Evolutionary conservation across 192 early-diverging fungal species (phyloP).

Genomic region (Obelidium mucronatum): DNA sequence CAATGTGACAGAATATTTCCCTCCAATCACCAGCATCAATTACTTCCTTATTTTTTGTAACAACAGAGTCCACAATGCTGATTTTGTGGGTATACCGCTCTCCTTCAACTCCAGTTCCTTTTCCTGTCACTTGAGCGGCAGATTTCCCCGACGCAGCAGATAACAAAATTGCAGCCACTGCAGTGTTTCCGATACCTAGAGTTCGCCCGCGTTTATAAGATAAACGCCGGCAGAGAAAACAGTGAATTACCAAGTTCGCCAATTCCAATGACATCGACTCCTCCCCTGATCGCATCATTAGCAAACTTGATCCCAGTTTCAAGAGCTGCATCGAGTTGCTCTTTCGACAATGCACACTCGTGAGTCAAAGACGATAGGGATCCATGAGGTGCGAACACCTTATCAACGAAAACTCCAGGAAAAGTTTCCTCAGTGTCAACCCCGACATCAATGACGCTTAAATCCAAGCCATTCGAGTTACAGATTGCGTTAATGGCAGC

Average conservation of each 20-base stretch:
- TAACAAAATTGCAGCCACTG: conserved; percentile 27
- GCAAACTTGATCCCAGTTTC: conserved; percentile 14
- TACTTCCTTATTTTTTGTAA: conserved; percentile 9
- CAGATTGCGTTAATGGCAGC: conserved; percentile 41
- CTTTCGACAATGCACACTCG: conserved; percentile 31
- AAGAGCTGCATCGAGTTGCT: conserved; percentile 27
- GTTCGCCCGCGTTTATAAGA: background rate
- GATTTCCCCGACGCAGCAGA: conserved; percentile 18
- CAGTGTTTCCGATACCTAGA: conserved; percentile 42
- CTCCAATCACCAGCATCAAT: conserved; percentile 13
- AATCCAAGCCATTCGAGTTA: background rate
- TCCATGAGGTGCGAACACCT: conserved; percentile 22
- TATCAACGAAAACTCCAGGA: background rate
- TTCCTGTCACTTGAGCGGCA: conserved; percentile 33
- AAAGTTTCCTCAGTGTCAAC: conserved; percentile 33
- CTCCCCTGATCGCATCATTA: background rate
- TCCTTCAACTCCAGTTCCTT: conserved; percentile 37
- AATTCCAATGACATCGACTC: conserved; percentile 29
- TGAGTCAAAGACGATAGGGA: conserved; percentile 19
- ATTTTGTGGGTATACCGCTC: conserved; percentile 31
- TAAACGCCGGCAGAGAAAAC: background rate
- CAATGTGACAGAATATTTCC: background rate
- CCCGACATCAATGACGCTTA: conserved; percentile 36
- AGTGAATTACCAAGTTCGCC: conserved; percentile 27
- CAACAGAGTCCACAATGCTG: background rate